Evolutionary conservation across 1,139 yeast genomes (phyloP).

Genomic region (Geotrichum bryndzae): DNA sequence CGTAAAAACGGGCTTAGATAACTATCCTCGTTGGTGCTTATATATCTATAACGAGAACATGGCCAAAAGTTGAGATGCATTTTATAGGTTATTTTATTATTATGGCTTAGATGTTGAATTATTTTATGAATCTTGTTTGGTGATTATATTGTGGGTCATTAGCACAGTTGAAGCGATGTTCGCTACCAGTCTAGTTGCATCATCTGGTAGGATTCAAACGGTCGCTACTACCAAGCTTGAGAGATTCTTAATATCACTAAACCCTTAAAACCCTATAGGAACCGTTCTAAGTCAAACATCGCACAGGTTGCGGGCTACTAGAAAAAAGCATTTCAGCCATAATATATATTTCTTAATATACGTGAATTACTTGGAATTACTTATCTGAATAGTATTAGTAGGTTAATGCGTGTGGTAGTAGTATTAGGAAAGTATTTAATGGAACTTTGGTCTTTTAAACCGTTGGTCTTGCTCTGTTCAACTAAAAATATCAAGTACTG

Average conservation of each 20-base stretch:
- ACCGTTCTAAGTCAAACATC: background rate
- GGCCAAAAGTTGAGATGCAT: background rate
- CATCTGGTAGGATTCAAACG: background rate
- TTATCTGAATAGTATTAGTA: no score
- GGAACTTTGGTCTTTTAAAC: no score
- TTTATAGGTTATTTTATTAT: background rate
- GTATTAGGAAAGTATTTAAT: no score
- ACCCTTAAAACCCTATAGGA: background rate
- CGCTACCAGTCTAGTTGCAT: no score
- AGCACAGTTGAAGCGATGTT: background rate
- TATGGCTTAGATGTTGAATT: background rate
- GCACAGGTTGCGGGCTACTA: no score
- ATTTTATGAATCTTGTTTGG: background rate
- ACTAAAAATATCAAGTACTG: no score
- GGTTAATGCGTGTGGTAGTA: no score
- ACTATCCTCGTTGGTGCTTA: background rate
- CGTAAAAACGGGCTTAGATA: background rate
- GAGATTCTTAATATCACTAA: background rate
- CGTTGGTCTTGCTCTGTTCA: no score
- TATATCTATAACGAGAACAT: background rate
- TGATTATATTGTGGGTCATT: background rate
- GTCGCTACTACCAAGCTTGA: background rate
- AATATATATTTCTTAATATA: no score
- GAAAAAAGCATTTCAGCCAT: no score
- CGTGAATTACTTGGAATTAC: no score